Evolutionary conservation across 176 grass and related monocot genomes (phyloP).

Genomic region (Ensete ventricosum): DNA sequence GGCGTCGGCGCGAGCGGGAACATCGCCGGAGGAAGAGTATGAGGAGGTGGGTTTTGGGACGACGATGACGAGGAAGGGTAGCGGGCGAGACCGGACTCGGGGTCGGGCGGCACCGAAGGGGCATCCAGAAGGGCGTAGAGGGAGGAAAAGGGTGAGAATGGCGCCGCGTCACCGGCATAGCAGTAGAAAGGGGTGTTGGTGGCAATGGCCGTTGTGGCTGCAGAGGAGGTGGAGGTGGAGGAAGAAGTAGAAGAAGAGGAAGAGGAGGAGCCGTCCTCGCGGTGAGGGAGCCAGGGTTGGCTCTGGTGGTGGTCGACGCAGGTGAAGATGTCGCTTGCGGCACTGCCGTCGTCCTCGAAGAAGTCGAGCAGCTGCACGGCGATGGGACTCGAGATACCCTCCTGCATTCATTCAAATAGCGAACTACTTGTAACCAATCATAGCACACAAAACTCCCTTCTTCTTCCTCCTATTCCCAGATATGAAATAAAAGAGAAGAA

Average conservation of each 20-base stretch:
- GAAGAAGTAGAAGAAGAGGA: constrained; percentile 1
- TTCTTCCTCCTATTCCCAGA: too few relatives aligned
- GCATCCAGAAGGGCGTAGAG: constrained; percentile 42
- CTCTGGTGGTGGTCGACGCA: constrained; percentile 15
- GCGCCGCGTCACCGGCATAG: constrained; percentile 2
- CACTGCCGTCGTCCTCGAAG: constrained; percentile 1
- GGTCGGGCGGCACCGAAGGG: background rate
- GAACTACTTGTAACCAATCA: background rate
- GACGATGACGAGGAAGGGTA: constrained; percentile 29
- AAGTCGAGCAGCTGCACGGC: background rate
- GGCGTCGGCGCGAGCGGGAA: background rate
- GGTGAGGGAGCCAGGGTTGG: constrained; percentile 24
- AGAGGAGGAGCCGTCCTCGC: constrained; percentile 40
- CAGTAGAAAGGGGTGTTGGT: constrained; percentile 30
- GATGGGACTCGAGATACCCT: background rate
- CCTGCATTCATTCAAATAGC: background rate
- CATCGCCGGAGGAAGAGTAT: background rate
- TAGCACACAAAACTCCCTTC: too few relatives aligned
- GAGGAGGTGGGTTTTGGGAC: background rate
- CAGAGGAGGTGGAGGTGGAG: constrained; percentile 10
- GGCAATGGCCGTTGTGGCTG: constrained; percentile 26
- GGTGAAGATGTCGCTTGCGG: background rate
- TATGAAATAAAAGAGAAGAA: too few relatives aligned
- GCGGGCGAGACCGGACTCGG: constrained; percentile 23
- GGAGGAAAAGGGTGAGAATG: constrained; percentile 47